phyloP scores from a whole-genome alignment of 805 yeast species.

The Lipomyces starkeyi region DNA sequence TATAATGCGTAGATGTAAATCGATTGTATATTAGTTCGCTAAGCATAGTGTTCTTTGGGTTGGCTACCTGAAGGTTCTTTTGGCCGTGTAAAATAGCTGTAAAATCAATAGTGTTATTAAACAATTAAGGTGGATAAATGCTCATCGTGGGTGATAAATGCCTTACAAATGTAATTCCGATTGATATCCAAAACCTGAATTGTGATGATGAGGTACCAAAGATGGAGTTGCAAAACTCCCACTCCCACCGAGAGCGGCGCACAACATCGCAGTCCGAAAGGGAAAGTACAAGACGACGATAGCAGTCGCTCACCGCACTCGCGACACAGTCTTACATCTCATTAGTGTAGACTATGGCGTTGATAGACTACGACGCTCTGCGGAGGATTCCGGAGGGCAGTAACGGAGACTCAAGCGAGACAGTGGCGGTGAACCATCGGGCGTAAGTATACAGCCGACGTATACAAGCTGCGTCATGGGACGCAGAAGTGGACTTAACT shows the following conservation, averaged over 20 bases:
- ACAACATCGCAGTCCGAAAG: background rate
- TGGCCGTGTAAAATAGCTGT: background rate
- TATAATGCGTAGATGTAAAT: background rate
- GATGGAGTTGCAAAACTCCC: background rate
- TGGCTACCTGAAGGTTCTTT: background rate
- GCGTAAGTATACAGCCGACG: slow-evolving; percentile 41
- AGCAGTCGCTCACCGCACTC: background rate
- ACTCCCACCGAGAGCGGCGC: background rate
- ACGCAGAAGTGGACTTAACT: background rate
- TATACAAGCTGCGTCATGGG: background rate
- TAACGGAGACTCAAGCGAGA: slow-evolving; percentile 32
- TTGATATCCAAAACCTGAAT: too few species aligned
- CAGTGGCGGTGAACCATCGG: slow-evolving; percentile 50
- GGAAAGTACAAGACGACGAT: background rate
- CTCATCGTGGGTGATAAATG: background rate
- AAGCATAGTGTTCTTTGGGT: background rate
- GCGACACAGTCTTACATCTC: background rate
- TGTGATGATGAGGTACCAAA: too few species aligned
- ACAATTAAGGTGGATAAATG: background rate
- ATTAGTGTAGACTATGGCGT: background rate
- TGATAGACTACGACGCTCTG: slow-evolving; percentile 29
- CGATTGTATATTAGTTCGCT: background rate
- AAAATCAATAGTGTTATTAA: background rate
- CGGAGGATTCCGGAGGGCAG: slow-evolving; percentile 25
- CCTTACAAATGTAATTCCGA: background rate